phyloP scores from a whole-genome alignment of 2,329 filamentous ascomycete species.

The Pseudogymnoascus sp. region DNA sequence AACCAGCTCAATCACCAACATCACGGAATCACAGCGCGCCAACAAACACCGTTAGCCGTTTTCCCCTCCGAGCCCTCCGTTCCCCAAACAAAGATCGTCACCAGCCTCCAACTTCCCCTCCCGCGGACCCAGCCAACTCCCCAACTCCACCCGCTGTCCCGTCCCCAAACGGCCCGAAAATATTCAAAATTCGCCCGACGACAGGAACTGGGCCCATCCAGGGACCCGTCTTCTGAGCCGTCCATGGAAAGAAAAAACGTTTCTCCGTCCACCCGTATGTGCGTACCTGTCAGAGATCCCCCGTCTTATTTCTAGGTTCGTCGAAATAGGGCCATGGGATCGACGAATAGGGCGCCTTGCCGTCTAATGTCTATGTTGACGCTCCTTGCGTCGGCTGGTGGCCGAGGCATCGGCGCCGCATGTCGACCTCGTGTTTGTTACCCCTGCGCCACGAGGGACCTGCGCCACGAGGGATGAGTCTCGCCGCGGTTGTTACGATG shows the following conservation, averaged over 20 bases:
- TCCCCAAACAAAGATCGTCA: neutral
- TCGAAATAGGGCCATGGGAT: neutral
- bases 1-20: neutral
- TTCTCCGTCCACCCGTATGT: neutral
- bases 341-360: neutral
- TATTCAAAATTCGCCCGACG: neutral
- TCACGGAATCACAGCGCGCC: neutral
- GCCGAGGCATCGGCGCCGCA: neutral
- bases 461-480: neutral
- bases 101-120: neutral
- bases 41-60: neutral
- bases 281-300: neutral
- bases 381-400: neutral
- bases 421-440: neutral
- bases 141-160: neutral
- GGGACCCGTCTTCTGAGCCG: neutral
- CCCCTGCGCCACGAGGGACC: neutral
- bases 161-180: constrained; percentile 6
- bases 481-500: neutral
- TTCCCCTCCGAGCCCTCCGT: neutral
- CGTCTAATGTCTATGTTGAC: neutral
- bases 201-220: neutral
- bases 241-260: neutral
- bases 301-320: neutral
- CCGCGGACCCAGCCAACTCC: neutral